Evolutionary conservation across 1,284 basidiomycete species (phyloP), one percentile per base, ranked within the genome.

Genomic region (Ceratobasidium sp.): DNA sequence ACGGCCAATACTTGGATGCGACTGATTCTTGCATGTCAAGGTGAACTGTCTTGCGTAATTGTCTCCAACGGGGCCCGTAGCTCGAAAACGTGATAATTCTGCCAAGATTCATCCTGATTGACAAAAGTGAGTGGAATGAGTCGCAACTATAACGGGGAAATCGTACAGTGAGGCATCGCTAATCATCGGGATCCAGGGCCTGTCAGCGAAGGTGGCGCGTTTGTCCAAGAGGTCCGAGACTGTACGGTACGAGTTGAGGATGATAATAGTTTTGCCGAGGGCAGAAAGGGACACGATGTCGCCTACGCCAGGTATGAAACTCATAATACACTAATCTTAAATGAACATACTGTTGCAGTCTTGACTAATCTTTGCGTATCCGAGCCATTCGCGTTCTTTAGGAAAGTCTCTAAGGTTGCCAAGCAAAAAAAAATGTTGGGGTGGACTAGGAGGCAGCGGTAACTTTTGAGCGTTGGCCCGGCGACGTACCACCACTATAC

Each of bases 211-310:
- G 57, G 77, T 79, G 1, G 77, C 73, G 12, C 79, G 75, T 72
- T 79, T 82, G 42, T 84, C 82, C 27, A 86, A 74, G 3, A 86
- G 77, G 34, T 84, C 83, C 22, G 77, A 74, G 10, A 79, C 78
- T 0, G 77, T 80, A 70, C 78, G 73, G 31, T 78, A 74, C 5
- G 82, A 82, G 71, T 84, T 86, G 45, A 85, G 74, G 29, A 85
- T 76, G 40, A 84, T 73, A 57, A 85, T 77, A 34, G 80, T 81
- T 68, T 83, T 83, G 32, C 84, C 82, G 35, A 84, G 76, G n/a
- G 81, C 76, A 45, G 75, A 75, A 40, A 84, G 75, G 70, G 83
- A 84, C 38, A 84, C 79, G 85, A 90, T 75, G 74, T 82, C 65
- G 42, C 65, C 65, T 68, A 29, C 22, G 45, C 25, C 13, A 2